Evolutionary conservation across 1,284 basidiomycete genomes (phyloP), one percentile per base, ranked within the genome.

Genomic region (Ceratorhiza oryzae-sativae): DNA sequence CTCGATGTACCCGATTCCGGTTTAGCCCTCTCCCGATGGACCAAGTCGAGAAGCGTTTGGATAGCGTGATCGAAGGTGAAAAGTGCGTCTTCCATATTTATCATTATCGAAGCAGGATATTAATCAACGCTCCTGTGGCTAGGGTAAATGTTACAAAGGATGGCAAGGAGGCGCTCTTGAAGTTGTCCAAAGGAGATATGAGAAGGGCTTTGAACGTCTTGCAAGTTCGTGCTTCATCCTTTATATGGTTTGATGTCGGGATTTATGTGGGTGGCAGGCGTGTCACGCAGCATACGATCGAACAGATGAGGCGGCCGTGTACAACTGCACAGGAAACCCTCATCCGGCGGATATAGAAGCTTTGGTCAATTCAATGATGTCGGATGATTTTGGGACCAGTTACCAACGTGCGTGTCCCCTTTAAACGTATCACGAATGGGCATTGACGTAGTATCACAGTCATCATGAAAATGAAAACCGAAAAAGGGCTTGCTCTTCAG

Each of bases 121-220:
- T 8, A 23, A 53, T 32, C 6, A 39, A 39, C 6, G 20, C 39
- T 23, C 4, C 20, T 9, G 36, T 5, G 36, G 59, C 3, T 76
- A 98, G 95, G 9, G 94, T 96, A 73, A 93, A 92, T 62, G 78
- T 99, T 41, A 94, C 93, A 0, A 84, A 88, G 0, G 94, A 96
- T 67, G 97, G 97, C 3, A 92, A 91, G 79, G 86, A 89, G 56
- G 97, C 97, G 2, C 83, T 99, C 42, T 84, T 99, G 51, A 97
- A 94, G 79, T 86, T 99, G 9, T 95, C 94, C 0, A 91, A 90
- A 76, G 97, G 97, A 32, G 97, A 99, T 80, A 99, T 99, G 97
- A 90, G 97, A 75, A 85, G 97, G 68, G 97, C 96, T 0, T 84
- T 99, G 49, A 99, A 98, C 79, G 91, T 99, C 42, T 84, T 99